phyloP scores from a whole-genome alignment of 768 basidiomycete genomes.

The Auricularia sp. region DNA sequence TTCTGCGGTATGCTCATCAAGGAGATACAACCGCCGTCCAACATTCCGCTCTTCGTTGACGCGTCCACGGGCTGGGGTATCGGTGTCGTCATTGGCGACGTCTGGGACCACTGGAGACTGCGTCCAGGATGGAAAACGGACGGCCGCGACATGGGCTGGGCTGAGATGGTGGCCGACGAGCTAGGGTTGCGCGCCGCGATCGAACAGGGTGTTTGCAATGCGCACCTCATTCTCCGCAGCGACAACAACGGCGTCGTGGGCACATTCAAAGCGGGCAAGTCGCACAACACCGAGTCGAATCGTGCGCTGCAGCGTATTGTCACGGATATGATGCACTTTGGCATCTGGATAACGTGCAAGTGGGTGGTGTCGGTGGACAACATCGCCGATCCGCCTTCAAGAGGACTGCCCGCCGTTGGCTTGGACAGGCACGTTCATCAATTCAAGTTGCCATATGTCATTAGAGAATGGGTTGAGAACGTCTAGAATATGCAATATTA shows the following conservation, averaged over 20 bases:
- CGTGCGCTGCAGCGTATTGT: constrained; percentile 21
- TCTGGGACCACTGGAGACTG: constrained; percentile 33
- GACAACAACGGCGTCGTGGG: constrained; percentile 34
- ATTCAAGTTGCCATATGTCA: background rate
- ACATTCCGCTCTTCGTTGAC: constrained; percentile 29
- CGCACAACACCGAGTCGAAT: constrained; percentile 10
- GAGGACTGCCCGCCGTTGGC: constrained; percentile 9
- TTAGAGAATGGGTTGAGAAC: background rate
- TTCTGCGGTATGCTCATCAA: constrained; percentile 10
- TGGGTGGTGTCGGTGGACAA: constrained; percentile 26
- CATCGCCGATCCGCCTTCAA: constrained; percentile 25
- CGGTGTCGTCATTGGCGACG: constrained; percentile 24
- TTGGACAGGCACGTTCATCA: background rate
- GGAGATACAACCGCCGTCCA: constrained; percentile 8
- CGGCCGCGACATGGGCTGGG: constrained; percentile 31
- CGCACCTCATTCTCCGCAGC: constrained; percentile 23
- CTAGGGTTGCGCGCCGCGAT: constrained; percentile 27
- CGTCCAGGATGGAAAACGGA: constrained; percentile 19
- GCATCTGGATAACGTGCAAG: constrained; percentile 16
- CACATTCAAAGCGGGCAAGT: constrained; percentile 18
- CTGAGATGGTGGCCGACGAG: constrained; percentile 35
- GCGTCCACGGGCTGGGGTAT: constrained; percentile 32
- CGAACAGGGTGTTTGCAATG: constrained; percentile 12
- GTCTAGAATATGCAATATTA: background rate
- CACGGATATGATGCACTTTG: constrained; percentile 11